Conservation (phyloP, 2,329 filamentous ascomycete species). For the Phialophora verrucosa region DNA sequence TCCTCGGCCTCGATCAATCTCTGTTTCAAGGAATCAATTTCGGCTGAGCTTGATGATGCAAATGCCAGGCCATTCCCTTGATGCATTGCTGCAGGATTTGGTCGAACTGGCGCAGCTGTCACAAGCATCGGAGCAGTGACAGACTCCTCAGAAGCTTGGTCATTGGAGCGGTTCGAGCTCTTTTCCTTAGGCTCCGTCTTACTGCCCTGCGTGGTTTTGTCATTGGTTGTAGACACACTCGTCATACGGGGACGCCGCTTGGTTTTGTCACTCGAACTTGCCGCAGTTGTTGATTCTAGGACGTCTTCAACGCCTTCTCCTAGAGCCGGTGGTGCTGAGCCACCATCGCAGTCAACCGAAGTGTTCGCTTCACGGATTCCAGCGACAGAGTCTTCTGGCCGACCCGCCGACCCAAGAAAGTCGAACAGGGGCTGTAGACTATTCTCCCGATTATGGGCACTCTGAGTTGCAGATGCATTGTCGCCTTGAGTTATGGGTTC, state of each 20-base stretch:
- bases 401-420: slow-evolving; percentile 34
- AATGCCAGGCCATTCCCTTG: not conserved
- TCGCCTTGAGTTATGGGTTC: slow-evolving; percentile 18
- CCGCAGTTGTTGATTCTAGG: not conserved
- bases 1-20: slow-evolving; percentile 3
- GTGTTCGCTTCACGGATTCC: not conserved
- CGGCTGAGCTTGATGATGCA: not conserved
- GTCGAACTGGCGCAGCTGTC: not conserved
- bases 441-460: slow-evolving; percentile 8
- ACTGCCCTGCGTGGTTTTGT: slow-evolving; percentile 22
- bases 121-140: not conserved
- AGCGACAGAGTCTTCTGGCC: slow-evolving; percentile 17
- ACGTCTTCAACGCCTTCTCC: slow-evolving; percentile 3
- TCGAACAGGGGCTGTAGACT: slow-evolving; percentile 36
- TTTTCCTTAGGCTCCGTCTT: slow-evolving; percentile 1
- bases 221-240: slow-evolving; percentile 26
- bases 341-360: not conserved
- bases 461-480: slow-evolving; percentile 5
- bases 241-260: slow-evolving; percentile 26
- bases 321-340: slow-evolving; percentile 2
- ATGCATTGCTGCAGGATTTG: not conserved
- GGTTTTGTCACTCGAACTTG: not conserved
- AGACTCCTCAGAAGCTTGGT: not conserved
- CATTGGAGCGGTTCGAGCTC: not conserved
- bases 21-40: not conserved